Evolutionary conservation across 805 yeast species (phyloP), one percentile per base, ranked within the genome.

Genomic region (Nakazawaea anatomiae): DNA sequence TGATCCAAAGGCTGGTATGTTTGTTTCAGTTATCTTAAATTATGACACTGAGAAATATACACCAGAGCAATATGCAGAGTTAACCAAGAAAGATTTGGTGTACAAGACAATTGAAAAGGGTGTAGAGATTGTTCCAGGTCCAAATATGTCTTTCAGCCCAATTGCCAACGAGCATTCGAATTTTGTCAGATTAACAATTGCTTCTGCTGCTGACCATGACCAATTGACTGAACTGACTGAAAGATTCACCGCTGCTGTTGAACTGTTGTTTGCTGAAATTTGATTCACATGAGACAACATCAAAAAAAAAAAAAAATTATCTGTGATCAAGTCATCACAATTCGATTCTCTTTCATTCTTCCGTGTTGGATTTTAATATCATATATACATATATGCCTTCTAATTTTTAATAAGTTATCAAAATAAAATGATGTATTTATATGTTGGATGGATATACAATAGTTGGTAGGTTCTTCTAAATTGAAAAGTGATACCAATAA

Each of bases 1-100:
- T 49, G 81, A 75, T 51, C 82, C 85, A 7, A 66, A 72, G 14
- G 82, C 84, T 31, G 87, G 87, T 32, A 81, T 82, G 87, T 82
- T 82, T 65, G 77, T 79, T 40, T 61, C 76, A 11, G 63, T 78
- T 4, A 57, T 72, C 14, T 50, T 81, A 44, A 73, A 73, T 57
- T 60, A 63, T 59, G 6, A 46, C 44, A 39, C 50, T 39, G 52
- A 50, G 11, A 51, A 46, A 25, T 51, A 41, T 38, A 46, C 53
- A 18, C 52, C 57, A 25, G 53, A 53, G 5, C 68, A 74, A 48
- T 65, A 71, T 51, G 56, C 57, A 7, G 67, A 61, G 27, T 70
- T 75, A 28, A 64, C 82, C 65, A 65, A 69, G 41, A 59, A 72
- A 48, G 66, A 82, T 47, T 73, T 72, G 55, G 69, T 71, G 57